These are phyloP conservation scores for Thielaviopsis euricoi DNA, from an alignment of 2,329 filamentous ascomycete species.

Conservation along the genomic window DNA sequence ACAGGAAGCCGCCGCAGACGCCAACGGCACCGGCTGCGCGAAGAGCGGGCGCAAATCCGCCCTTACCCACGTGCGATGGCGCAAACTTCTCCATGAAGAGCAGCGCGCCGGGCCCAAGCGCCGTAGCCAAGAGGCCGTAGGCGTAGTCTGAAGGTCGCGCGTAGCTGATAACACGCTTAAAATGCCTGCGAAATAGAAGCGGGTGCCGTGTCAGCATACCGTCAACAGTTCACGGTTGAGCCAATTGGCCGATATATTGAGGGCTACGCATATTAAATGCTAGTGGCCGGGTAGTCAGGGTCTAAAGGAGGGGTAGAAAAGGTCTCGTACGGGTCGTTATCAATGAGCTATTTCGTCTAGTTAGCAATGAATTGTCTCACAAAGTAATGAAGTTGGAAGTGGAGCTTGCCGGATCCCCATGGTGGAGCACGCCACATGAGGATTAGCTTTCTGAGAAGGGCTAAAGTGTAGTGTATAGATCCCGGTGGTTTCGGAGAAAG, in stretches of 20 bases:
- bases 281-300: not conserved
- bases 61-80: conserved; percentile 69
- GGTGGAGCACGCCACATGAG: not conserved
- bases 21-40: conserved; percentile 61
- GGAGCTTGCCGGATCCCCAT: not conserved
- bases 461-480: conserved; percentile 6
- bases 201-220: not conserved
- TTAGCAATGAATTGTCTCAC: not conserved
- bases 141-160: conserved; percentile 72
- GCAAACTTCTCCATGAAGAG: conserved; percentile 67
- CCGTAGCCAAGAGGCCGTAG: conserved; percentile 49
- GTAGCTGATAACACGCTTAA: conserved; percentile 79
- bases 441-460: not conserved
- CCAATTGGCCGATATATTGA: conserved; percentile 5
- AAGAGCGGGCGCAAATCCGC: conserved; percentile 70
- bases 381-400: not conserved
- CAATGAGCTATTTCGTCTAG: conserved; percentile 60
- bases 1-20: conserved; percentile 60
- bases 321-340: conserved; percentile 80
- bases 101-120: conserved; percentile 59
- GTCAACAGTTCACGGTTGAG: not conserved
- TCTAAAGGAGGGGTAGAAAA: not conserved
- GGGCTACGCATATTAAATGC: not conserved
- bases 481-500: conserved; percentile 13
- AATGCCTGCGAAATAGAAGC: conserved; percentile 45